phyloP scores from a whole-genome alignment of 2,329 filamentous ascomycete genomes.

The Ceratocystis colombiana region DNA sequence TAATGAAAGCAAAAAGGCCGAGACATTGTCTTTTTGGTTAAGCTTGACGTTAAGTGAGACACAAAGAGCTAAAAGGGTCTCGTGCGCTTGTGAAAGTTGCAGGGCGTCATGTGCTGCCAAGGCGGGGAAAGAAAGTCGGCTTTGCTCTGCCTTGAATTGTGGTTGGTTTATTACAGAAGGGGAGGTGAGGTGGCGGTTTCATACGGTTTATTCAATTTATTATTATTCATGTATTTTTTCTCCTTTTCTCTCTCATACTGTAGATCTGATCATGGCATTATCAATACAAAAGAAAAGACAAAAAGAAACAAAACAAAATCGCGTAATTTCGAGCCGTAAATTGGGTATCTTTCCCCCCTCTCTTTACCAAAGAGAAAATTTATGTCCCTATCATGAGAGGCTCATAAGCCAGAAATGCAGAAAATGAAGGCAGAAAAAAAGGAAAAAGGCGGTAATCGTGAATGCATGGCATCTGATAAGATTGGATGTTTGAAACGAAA shows the following conservation, averaged over 20 bases:
- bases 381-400: background rate
- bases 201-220: background rate
- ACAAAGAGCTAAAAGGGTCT: background rate
- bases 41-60: background rate
- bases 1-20: background rate
- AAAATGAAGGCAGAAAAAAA: background rate
- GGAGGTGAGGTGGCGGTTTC: background rate
- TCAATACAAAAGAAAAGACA: background rate
- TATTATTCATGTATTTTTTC: background rate
- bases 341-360: conserved; percentile 1
- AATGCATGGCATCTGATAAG: background rate
- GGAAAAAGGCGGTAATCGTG: background rate
- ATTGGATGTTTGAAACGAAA: background rate
- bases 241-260: background rate
- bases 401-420: background rate
- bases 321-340: conserved; percentile 2
- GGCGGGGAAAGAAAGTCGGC: background rate
- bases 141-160: background rate
- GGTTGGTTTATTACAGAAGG: background rate
- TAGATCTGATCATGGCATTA: background rate
- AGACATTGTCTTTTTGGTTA: background rate
- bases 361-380: background rate
- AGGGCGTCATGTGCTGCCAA: background rate
- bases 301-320: background rate
- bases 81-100: background rate